phyloP scores from a whole-genome alignment of 257 asterid species.

The Solanum pimpinellifolium region DNA sequence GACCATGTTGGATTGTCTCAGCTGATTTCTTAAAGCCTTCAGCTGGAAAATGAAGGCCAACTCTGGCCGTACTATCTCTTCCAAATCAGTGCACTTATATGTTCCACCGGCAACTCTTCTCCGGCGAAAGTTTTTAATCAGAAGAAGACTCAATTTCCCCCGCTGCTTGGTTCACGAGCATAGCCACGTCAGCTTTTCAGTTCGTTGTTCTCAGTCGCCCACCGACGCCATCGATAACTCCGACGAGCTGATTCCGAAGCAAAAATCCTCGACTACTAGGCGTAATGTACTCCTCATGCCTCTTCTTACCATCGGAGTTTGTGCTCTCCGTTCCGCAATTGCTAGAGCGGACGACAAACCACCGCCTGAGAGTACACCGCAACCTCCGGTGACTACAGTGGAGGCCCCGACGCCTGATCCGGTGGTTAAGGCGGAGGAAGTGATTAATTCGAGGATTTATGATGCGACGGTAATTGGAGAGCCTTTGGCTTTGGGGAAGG shows the following conservation, averaged over 20 bases:
- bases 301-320: conserved; percentile 46
- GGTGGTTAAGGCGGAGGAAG: conserved; percentile 29
- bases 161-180: not conserved
- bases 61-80: not conserved
- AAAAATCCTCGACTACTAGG: conserved; percentile 13
- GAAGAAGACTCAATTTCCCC: not conserved
- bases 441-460: conserved; percentile 57
- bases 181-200: conserved; percentile 24
- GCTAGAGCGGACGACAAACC: conserved; percentile 65
- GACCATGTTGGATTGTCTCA: not conserved
- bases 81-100: not conserved
- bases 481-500: conserved; percentile 60
- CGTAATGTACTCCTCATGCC: conserved; percentile 55
- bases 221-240: conserved; percentile 4
- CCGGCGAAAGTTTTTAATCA: not conserved
- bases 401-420: conserved; percentile 1
- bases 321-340: conserved; percentile 44
- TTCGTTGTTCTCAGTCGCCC: conserved; percentile 15
- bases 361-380: conserved; percentile 2
- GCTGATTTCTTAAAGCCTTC: not conserved
- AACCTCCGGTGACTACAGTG: conserved; percentile 6
- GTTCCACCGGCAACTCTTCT: not conserved
- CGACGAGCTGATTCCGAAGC: not conserved
- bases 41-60: conserved; percentile 19
- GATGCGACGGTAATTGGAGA: conserved; percentile 71